These are phyloP conservation scores for Aeminium ludgeri DNA, from an alignment of 495 filamentous ascomycete species.

Conservation along the genomic window DNA sequence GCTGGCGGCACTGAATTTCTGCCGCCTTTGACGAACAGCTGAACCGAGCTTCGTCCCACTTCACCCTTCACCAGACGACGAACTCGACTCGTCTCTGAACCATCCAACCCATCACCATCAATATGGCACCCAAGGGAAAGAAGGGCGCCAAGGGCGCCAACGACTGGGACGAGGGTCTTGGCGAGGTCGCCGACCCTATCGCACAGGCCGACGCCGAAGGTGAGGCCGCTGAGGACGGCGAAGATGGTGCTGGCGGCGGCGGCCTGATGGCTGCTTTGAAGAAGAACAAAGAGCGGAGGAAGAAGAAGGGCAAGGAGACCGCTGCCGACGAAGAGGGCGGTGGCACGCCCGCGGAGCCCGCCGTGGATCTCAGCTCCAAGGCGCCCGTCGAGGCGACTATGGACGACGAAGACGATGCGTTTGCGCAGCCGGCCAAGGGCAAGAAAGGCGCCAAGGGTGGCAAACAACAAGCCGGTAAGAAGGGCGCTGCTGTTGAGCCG, in stretches of 20 bases:
- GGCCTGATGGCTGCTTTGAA: constrained; percentile 74
- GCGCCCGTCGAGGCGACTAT: constrained; percentile 69
- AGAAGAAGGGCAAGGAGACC: constrained; percentile 63
- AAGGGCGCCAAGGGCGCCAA: constrained; percentile 65
- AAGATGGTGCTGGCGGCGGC: constrained; percentile 38
- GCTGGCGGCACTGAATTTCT: constrained; percentile 1
- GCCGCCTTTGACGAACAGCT: constrained; percentile 12
- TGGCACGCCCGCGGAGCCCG: constrained; percentile 35
- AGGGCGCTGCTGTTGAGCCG: constrained; percentile 18
- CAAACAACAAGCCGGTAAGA: constrained; percentile 27
- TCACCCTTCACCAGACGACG: not conserved
- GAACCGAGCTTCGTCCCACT: constrained; percentile 1
- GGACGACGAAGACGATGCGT: constrained; percentile 59
- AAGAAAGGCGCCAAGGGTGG: constrained; percentile 28
- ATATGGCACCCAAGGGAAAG: constrained; percentile 93
- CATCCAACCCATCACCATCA: not conserved
- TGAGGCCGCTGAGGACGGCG: constrained; percentile 26
- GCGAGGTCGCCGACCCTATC: constrained; percentile 43
- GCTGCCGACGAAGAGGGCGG: constrained; percentile 57
- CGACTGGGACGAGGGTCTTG: constrained; percentile 93
- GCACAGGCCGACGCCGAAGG: constrained; percentile 28
- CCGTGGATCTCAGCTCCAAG: constrained; percentile 39
- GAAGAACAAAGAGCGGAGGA: constrained; percentile 81
- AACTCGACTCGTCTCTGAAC: not conserved
- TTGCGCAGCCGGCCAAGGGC: constrained; percentile 52